Evolutionary conservation across 2,329 filamentous ascomycete species (phyloP), one percentile per base, ranked within the genome.

Genomic region (Trichothecium roseum): DNA sequence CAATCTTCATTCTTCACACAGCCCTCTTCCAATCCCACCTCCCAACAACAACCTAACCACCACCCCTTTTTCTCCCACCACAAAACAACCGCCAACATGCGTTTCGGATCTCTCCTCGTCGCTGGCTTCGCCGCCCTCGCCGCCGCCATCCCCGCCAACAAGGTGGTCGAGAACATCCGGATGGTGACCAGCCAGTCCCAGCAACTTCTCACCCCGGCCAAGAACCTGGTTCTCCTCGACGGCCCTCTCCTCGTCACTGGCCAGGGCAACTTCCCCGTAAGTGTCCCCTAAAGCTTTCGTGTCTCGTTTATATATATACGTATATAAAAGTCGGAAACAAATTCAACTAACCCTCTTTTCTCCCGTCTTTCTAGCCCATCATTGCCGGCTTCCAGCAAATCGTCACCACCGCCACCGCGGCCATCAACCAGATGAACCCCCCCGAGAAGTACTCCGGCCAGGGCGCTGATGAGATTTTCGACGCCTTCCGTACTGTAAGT

Each of bases 351-450:
- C 22, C 22, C 10, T 10, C 14, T 15, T 27, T n/a, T n/a, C n/a
- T n/a, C n/a, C n/a, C n/a, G n/a, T n/a, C 9, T 33, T n/a, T 18
- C 8, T 13, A 56, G 48, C 6, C 36, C 36, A 41, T 60, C 18
- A 49, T 61, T 18, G 2, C 7, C 1, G 55, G 55, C 6, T 53
- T 57, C 32, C 30, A 18, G 8, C 45, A 53, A 6, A 58, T 59
- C 18, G 39, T 56, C 8, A 26, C 22, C 1, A 55, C 45, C 12
- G 42, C 36, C 2, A 46, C 38, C 1, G 31, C 26, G 3, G 38
- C 36, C 9, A 32, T 54, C 4, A 5, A 30, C 2, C 26, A 33
- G 32, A 50, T 54, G 47, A 8, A 42, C 26, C 46, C n/a, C n/a
- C n/a, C 2, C 33, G 32, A 31, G 10, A 27, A n/a, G 4, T 30